phyloP scores from a whole-genome alignment of 2,329 filamentous ascomycete genomes.

The Penicillium griseofulvum region DNA sequence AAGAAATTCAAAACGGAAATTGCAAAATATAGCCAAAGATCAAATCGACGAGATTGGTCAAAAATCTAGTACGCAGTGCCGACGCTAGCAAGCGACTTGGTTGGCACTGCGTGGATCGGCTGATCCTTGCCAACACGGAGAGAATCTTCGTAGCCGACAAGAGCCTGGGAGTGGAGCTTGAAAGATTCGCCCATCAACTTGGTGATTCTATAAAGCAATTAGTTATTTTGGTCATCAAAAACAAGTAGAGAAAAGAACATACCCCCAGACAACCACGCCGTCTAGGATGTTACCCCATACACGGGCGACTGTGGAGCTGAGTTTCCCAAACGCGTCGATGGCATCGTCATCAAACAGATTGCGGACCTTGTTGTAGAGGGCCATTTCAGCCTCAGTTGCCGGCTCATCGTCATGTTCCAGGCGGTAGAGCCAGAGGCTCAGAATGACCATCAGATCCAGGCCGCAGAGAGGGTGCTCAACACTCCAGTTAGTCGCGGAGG shows the following conservation, averaged over 20 bases:
- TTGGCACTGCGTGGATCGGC: conserved; percentile 43
- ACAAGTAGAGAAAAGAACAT: conserved; percentile 50
- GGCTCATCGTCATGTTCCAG: conserved; percentile 98
- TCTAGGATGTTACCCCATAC: conserved; percentile 98
- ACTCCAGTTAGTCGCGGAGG: conserved; percentile 97
- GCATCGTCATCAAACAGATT: conserved; percentile 83
- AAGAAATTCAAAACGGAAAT: conserved; percentile 28
- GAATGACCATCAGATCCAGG: conserved; percentile 94
- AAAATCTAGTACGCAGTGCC: conserved; percentile 42
- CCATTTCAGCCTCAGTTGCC: conserved; percentile 43
- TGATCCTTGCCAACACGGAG: conserved; percentile 41
- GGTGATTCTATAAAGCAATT: conserved; percentile 40
- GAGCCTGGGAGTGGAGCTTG: conserved; percentile 90
- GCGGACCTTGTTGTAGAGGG: conserved; percentile 66
- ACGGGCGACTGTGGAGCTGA: conserved; percentile 92
- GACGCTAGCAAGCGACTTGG: conserved; percentile 44
- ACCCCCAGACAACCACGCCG: conserved; percentile 99
- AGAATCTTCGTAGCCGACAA: conserved; percentile 85
- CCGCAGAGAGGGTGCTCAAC: conserved; percentile 96
- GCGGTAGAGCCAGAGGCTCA: conserved; percentile 97
- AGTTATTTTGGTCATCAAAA: conserved; percentile 1
- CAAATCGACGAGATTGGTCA: conserved; percentile 21
- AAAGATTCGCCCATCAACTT: conserved; percentile 98
- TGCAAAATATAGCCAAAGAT: conserved; percentile 25
- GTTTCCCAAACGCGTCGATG: conserved; percentile 76